phyloP scores from a whole-genome alignment of 805 yeast genomes.

The Candida nanaspora region DNA sequence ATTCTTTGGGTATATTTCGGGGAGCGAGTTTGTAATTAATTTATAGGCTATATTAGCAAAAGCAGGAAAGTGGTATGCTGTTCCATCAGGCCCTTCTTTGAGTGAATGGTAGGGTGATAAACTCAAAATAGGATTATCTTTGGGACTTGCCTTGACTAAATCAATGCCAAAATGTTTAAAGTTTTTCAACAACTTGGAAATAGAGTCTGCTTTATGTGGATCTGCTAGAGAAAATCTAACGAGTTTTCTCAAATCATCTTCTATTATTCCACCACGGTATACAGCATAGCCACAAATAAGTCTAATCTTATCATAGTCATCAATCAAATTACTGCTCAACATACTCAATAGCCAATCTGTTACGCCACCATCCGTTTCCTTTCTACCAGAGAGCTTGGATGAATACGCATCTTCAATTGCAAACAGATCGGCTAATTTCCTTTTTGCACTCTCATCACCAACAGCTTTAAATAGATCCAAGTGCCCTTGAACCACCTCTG shows the following conservation, averaged over 20 bases:
- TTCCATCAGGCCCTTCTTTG: constrained; percentile 14
- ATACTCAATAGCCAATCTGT: constrained; percentile 50
- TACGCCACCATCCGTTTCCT: constrained; percentile 42
- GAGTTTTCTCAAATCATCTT: constrained; percentile 64
- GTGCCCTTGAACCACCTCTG: constrained; percentile 22
- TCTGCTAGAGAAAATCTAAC: constrained; percentile 41
- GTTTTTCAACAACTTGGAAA: constrained; percentile 50
- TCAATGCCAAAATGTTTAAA: constrained; percentile 31
- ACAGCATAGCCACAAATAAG: constrained; percentile 67
- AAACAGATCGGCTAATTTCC: constrained; percentile 62
- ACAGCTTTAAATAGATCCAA: constrained; percentile 46
- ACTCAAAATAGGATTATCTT: constrained; percentile 35
- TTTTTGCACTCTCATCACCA: constrained; percentile 46
- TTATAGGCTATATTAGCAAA: constrained; percentile 19
- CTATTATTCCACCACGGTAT: constrained; percentile 75
- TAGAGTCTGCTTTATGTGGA: constrained; percentile 20
- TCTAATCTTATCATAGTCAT: constrained; percentile 64
- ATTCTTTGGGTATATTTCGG: constrained; percentile 18
- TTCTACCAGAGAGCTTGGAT: constrained; percentile 63
- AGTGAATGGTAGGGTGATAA: constrained; percentile 47
- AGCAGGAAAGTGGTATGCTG: constrained; percentile 21
- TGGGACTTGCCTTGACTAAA: constrained; percentile 30
- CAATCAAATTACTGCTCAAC: constrained; percentile 24
- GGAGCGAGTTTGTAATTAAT: constrained; percentile 18
- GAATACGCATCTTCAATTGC: constrained; percentile 81